Percentiles rank a stretch among this genome's conserved stretches.
These are phyloP conservation scores for Zea luxurians DNA, from an alignment of 176 grass and related monocot species.

Conservation along the genomic window DNA sequence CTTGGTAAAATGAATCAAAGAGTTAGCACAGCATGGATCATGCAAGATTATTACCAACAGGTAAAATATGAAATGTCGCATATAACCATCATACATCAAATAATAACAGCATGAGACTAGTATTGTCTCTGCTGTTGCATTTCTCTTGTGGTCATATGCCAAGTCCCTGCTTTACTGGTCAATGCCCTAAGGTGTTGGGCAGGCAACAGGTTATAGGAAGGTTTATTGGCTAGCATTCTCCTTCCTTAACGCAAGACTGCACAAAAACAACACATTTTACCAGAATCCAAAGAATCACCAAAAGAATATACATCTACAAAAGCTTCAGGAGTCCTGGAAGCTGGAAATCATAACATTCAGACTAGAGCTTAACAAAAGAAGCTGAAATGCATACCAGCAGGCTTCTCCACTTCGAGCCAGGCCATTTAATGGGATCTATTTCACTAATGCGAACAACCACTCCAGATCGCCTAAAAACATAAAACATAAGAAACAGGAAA, in stretches of 20 bases:
- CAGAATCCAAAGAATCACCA: neutral
- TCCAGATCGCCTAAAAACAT: slow-evolving; percentile 65
- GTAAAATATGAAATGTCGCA: neutral
- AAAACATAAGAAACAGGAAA: slow-evolving; percentile 29
- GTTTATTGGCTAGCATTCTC: neutral
- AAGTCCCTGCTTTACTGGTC: neutral
- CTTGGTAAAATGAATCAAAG: neutral
- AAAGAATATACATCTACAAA: slow-evolving; percentile 18
- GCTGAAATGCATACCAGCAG: slow-evolving; percentile 60
- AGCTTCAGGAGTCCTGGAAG: neutral
- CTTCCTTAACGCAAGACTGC: neutral
- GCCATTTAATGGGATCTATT: slow-evolving; percentile 75
- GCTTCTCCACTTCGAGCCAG: slow-evolving; percentile 96
- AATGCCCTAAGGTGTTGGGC: neutral
- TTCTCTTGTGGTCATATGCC: neutral
- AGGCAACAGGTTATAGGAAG: neutral
- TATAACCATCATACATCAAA: neutral
- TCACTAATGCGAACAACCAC: slow-evolving; percentile 77
- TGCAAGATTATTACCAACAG: neutral
- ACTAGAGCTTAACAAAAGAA: neutral
- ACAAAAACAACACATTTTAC: neutral
- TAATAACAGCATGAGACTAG: neutral
- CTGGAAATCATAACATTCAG: neutral
- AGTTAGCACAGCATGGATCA: slow-evolving; percentile 7
- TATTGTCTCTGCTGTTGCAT: slow-evolving; percentile 21